Conservation (phyloP, 2,329 filamentous ascomycete genomes). For the Ophiognomonia clavigignenti-juglandacearum region DNA sequence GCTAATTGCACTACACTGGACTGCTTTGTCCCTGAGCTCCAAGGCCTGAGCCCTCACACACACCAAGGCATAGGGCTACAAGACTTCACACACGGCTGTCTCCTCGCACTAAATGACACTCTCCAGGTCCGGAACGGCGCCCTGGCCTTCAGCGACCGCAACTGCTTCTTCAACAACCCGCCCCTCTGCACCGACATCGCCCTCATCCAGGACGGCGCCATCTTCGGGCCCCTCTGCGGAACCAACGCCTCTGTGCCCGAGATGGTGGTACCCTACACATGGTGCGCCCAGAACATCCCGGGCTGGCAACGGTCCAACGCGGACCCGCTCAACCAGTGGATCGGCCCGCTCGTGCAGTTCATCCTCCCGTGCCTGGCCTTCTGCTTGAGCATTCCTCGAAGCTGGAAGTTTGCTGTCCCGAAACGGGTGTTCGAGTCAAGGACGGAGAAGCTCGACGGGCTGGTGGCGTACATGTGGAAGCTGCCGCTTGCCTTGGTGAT, state of each 20-base stretch:
- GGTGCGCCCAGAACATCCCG: slow-evolving; percentile 18
- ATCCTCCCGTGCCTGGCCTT: slow-evolving; percentile 25
- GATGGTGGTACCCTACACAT: slow-evolving; percentile 19
- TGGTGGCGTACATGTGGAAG: background rate
- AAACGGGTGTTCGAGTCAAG: slow-evolving; percentile 16
- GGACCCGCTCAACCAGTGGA: slow-evolving; percentile 20
- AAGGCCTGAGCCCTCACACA: too few relatives aligned
- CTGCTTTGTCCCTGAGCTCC: too few relatives aligned
- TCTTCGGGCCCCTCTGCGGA: too few relatives aligned
- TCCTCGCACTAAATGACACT: too few relatives aligned
- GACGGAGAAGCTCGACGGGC: background rate
- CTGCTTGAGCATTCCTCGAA: slow-evolving; percentile 23
- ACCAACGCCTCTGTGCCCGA: slow-evolving; percentile 13
- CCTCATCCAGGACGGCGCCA: too few relatives aligned
- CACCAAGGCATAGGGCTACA: too few relatives aligned
- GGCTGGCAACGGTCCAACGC: slow-evolving; percentile 22
- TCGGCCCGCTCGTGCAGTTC: slow-evolving; percentile 23
- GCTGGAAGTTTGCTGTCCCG: slow-evolving; percentile 20
- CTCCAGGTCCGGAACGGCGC: too few relatives aligned
- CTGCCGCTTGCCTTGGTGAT: slow-evolving; percentile 11
- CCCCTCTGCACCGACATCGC: too few relatives aligned
- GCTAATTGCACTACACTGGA: too few relatives aligned
- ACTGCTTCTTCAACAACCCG: too few relatives aligned
- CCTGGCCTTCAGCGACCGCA: too few relatives aligned
- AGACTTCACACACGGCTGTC: too few relatives aligned